Base-by-base conservation (phyloP, 805 yeast species). In the Ogataea trehaloabstinens region DNA sequence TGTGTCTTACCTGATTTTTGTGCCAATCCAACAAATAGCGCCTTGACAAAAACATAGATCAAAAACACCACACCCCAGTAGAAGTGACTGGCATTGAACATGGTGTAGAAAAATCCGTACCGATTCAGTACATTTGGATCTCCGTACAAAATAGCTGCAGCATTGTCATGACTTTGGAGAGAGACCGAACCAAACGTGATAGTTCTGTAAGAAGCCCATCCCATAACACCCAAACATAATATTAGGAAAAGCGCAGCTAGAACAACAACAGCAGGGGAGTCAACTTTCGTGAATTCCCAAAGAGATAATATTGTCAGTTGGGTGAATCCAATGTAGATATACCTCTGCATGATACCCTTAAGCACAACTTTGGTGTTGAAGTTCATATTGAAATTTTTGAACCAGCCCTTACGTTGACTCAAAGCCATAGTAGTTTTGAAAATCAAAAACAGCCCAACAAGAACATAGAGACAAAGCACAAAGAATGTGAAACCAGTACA, bases 401-500 rank as follows among this genome's bases (percentile, higher is more conserved):
- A 28, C 51, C 53, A 50, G 13, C 45, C 40, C 16, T 44, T 34
- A 32, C 31, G 48, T 11, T 40, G 31, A 17, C 46, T 45, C 16
- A 80, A 60, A 44, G 74, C 76, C 17, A 81, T 49, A 1, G 71
- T 53, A 39, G 73, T 72, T 52, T 80, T 80, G 50, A 77, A 58
- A 13, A 74, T 48, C 18, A 82, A 71, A 42, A 86, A 73, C 2
- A 82, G 48, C 3, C 75, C 82, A 18, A 82, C 76, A 29, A 89
- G 67, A 12, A 86, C 74, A 50, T 85, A 82, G 13, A 90, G 89
- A 62, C 84, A 78, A 34, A 90, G 55, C 17, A 85, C 73, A 60
- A 89, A 90, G 52, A 86, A 87, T 2, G 96, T 85, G 64, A 86
- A 85, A 1, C 95, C 93, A 3, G 96, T 89, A 34, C 78, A 76